phyloP scores from a whole-genome alignment of 371 early-diverging fungal species.

The Batkoa obscura region DNA sequence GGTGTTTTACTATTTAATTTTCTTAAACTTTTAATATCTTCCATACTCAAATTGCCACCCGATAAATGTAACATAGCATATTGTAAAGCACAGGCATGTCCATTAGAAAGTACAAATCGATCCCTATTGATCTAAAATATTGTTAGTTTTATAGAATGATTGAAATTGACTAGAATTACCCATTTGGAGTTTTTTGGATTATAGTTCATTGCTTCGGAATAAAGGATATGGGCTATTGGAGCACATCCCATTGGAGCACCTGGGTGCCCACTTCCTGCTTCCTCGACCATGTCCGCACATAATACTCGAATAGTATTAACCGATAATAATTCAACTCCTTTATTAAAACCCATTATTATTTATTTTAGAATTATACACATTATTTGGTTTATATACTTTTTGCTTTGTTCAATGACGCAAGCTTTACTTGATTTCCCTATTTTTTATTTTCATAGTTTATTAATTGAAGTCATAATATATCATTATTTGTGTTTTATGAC shows the following conservation, averaged over 20 bases:
- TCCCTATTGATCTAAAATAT: constrained; percentile 52
- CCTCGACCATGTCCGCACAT: constrained; percentile 85
- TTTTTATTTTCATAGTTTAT: too few species aligned
- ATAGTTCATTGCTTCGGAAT: constrained; percentile 54
- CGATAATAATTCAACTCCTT: too few species aligned
- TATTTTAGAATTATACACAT: too few species aligned
- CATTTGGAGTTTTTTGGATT: constrained; percentile 77
- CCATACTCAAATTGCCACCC: constrained; percentile 72
- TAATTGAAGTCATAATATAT: too few species aligned
- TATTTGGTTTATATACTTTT: too few species aligned
- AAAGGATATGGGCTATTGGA: constrained; percentile 89
- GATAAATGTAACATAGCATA: constrained; percentile 81
- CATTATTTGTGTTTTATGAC: too few species aligned
- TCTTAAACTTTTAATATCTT: constrained; percentile 91
- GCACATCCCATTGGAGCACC: constrained; percentile 97
- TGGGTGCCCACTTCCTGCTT: constrained; percentile 95
- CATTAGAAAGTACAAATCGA: constrained; percentile 97
- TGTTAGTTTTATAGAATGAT: neutral
- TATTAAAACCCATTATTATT: too few species aligned
- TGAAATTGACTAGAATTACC: constrained; percentile 11
- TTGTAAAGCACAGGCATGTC: constrained; percentile 93
- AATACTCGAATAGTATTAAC: constrained; percentile 78
- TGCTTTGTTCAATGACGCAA: too few species aligned
- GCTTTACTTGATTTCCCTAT: too few species aligned
- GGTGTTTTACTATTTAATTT: constrained; percentile 75